These are phyloP conservation scores for Cladosporium oxysporum DNA, from an alignment of 2,329 filamentous ascomycete species.

Conservation along the genomic window DNA sequence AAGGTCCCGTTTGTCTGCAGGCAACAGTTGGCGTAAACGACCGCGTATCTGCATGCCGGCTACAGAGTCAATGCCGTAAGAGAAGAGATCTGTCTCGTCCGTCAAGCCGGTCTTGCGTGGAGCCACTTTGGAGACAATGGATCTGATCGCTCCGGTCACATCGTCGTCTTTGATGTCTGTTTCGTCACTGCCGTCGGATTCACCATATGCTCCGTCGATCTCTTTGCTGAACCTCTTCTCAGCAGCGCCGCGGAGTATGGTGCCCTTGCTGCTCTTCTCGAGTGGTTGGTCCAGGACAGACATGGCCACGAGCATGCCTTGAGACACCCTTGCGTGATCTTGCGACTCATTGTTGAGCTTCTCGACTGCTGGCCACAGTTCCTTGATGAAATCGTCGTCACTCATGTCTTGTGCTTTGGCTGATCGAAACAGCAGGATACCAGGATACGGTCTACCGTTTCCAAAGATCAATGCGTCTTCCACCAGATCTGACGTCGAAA, in stretches of 20 bases:
- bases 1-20: slow-evolving; percentile 39
- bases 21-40: slow-evolving; percentile 40
- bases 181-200: slow-evolving; percentile 25
- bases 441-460: slow-evolving; percentile 57
- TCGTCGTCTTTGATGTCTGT: slow-evolving; percentile 35
- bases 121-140: slow-evolving; percentile 27
- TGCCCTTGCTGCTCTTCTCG: slow-evolving; percentile 65
- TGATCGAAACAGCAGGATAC: slow-evolving; percentile 56
- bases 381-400: slow-evolving; percentile 44
- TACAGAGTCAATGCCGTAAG: slow-evolving; percentile 62
- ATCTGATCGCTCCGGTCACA: slow-evolving; percentile 37
- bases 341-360: slow-evolving; percentile 53
- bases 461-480: slow-evolving; percentile 64
- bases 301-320: slow-evolving; percentile 54
- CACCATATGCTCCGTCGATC: slow-evolving; percentile 52
- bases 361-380: slow-evolving; percentile 49
- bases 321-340: slow-evolving; percentile 53
- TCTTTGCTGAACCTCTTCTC: slow-evolving; percentile 51
- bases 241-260: slow-evolving; percentile 54
- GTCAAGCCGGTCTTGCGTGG: slow-evolving; percentile 26
- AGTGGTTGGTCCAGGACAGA: slow-evolving; percentile 40
- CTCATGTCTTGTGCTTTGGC: slow-evolving; percentile 29
- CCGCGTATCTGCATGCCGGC: slow-evolving; percentile 56
- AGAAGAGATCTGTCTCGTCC: slow-evolving; percentile 55
- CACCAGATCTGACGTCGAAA: slow-evolving; percentile 49